These are phyloP conservation scores for Hypoxylon lienhwacheense DNA, from an alignment of 495 filamentous ascomycete genomes.

Conservation along the genomic window DNA sequence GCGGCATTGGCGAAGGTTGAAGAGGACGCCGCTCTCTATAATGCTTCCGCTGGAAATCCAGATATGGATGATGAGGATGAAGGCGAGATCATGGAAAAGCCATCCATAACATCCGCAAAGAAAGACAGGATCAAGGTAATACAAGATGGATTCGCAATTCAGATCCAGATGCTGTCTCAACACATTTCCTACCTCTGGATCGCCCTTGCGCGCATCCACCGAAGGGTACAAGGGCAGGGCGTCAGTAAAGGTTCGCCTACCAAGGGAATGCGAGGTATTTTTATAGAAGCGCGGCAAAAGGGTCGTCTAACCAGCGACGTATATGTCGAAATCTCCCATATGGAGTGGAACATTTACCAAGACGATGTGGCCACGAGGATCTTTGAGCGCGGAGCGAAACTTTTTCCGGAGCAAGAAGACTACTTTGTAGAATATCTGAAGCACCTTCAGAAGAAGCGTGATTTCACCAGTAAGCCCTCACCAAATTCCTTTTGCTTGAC, in stretches of 20 bases:
- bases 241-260: slow-evolving; percentile 59
- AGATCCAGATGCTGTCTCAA: slow-evolving; percentile 71
- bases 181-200: slow-evolving; percentile 93
- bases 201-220: slow-evolving; percentile 87
- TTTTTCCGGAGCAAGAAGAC: slow-evolving; percentile 88
- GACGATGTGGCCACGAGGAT: slow-evolving; percentile 89
- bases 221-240: slow-evolving; percentile 91
- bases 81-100: slow-evolving; percentile 57
- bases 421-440: slow-evolving; percentile 95
- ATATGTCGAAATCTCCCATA: slow-evolving; percentile 85
- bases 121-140: slow-evolving; percentile 70
- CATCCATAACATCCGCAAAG: slow-evolving; percentile 57
- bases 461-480: slow-evolving; percentile 79
- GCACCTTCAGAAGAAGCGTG: slow-evolving; percentile 85
- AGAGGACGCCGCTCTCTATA: slow-evolving; percentile 51
- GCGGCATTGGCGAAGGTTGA: slow-evolving; percentile 72
- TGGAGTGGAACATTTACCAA: slow-evolving; percentile 95
- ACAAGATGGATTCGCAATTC: slow-evolving; percentile 66
- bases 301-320: slow-evolving; percentile 90
- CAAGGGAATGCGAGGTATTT: slow-evolving; percentile 80
- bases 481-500: too few relatives aligned
- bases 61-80: slow-evolving; percentile 63
- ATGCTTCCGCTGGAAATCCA: slow-evolving; percentile 44
- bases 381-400: slow-evolving; percentile 87
- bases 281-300: slow-evolving; percentile 79